Evolutionary conservation across 108 stramenopile genomes (phyloP).

Genomic region (Thalassiosira profunda): DNA sequence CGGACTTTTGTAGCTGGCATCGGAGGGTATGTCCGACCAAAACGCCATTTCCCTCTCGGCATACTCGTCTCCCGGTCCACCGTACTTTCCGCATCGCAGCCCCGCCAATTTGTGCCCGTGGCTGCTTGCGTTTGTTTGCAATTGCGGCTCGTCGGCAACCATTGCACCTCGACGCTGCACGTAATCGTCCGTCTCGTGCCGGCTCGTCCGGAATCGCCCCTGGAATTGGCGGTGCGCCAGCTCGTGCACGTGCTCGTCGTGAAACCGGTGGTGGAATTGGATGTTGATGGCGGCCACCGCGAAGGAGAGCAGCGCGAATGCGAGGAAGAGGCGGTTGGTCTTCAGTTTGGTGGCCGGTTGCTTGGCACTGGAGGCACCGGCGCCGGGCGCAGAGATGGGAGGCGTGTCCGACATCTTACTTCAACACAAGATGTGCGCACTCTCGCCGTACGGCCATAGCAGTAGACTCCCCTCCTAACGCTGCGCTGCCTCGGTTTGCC

Average conservation of each 20-base stretch:
- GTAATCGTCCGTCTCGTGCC: neutral
- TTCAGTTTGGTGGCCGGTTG: neutral
- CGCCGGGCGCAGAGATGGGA: neutral
- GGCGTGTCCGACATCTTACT: no score
- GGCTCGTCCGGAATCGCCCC: neutral
- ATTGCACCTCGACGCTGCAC: no score
- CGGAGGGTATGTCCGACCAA: slow-evolving; percentile 85
- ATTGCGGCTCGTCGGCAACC: neutral
- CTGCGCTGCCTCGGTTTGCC: no score
- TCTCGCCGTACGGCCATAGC: no score
- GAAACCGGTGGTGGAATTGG: slow-evolving; percentile 1
- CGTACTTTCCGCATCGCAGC: slow-evolving; percentile 70
- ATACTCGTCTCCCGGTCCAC: slow-evolving; percentile 68
- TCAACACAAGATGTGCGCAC: no score
- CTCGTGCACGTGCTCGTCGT: neutral
- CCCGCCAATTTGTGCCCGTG: slow-evolving; percentile 60
- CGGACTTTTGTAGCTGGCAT: slow-evolving; percentile 61
- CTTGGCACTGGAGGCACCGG: neutral
- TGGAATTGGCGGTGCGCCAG: neutral
- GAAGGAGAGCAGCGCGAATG: neutral
- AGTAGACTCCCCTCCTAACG: no score
- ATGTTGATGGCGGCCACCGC: neutral
- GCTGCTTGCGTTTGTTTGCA: neutral
- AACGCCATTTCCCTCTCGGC: slow-evolving; percentile 85
- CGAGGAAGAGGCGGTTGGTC: neutral